These are phyloP conservation scores for Darksidea phi DNA, from an alignment of 495 filamentous ascomycete species.

Conservation along the genomic window DNA sequence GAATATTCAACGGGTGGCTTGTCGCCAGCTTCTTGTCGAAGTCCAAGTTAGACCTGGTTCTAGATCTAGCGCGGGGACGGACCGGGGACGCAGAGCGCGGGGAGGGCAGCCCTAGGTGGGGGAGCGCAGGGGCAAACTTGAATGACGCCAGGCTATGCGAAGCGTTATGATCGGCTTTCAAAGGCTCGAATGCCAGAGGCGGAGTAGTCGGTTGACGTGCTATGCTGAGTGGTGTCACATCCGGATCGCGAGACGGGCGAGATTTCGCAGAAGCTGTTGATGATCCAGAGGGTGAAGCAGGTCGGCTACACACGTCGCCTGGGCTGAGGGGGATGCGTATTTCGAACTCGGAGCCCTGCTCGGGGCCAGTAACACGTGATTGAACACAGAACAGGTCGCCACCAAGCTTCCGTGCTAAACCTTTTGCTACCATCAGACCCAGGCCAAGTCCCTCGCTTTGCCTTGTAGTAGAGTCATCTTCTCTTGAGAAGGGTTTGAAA, in stretches of 20 bases:
- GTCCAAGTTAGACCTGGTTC: slow-evolving; percentile 15
- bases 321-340: slow-evolving; percentile 66
- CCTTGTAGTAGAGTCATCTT: slow-evolving; percentile 71
- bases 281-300: slow-evolving; percentile 41
- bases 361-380: slow-evolving; percentile 65
- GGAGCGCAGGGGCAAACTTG: slow-evolving; percentile 1
- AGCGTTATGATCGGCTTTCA: background rate
- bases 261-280: slow-evolving; percentile 37
- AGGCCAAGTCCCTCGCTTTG: slow-evolving; percentile 72
- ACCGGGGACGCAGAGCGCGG: slow-evolving; percentile 22
- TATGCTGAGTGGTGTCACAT: slow-evolving; percentile 9
- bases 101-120: slow-evolving; percentile 25
- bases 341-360: slow-evolving; percentile 71
- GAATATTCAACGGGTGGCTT: slow-evolving; percentile 64
- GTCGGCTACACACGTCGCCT: slow-evolving; percentile 40
- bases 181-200: slow-evolving; percentile 1
- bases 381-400: slow-evolving; percentile 69
- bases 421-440: slow-evolving; percentile 74
- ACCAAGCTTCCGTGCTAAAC: slow-evolving; percentile 70
- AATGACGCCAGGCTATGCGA: background rate
- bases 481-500: slow-evolving; percentile 72
- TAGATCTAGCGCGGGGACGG: slow-evolving; percentile 11
- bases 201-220: slow-evolving; percentile 11
- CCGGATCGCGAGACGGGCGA: slow-evolving; percentile 18
- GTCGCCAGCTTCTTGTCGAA: slow-evolving; percentile 53